These are phyloP conservation scores for Hanseniaspora taiwanica DNA, from an alignment of 805 yeast genomes.

Conservation along the genomic window DNA sequence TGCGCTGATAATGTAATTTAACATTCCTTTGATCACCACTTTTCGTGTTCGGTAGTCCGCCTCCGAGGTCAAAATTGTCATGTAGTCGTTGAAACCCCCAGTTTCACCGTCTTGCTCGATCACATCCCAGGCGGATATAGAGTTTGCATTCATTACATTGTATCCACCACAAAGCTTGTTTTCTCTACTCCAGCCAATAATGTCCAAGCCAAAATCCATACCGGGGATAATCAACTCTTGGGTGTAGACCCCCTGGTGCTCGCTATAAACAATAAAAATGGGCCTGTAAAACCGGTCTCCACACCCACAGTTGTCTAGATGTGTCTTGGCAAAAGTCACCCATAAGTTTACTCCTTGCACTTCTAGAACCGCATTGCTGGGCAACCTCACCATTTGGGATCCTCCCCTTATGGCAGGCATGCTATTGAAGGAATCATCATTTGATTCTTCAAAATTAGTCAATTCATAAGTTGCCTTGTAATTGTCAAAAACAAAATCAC, in stretches of 20 bases:
- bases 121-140: conserved; percentile 1
- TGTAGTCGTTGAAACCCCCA: neutral
- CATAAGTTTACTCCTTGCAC: neutral
- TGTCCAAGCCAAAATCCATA: conserved; percentile 1
- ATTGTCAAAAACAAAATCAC: conserved; percentile 10
- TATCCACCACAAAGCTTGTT: neutral
- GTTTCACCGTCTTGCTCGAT: neutral
- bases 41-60: neutral
- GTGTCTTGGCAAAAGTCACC: conserved; percentile 1
- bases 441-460: neutral
- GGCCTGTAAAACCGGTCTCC: conserved; percentile 1
- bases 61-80: neutral
- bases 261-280: neutral
- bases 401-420: conserved; percentile 11
- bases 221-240: neutral
- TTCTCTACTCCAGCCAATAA: neutral
- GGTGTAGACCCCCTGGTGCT: neutral
- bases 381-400: conserved; percentile 12
- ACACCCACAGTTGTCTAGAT: conserved; percentile 1
- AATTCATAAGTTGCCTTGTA: conserved; percentile 3
- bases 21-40: neutral
- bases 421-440: neutral
- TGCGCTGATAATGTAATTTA: conserved; percentile 1
- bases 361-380: conserved; percentile 8
- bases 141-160: conserved; percentile 1